These are phyloP conservation scores for Aspergillus brasiliensis DNA, from an alignment of 2,329 filamentous ascomycete species.

Conservation along the genomic window DNA sequence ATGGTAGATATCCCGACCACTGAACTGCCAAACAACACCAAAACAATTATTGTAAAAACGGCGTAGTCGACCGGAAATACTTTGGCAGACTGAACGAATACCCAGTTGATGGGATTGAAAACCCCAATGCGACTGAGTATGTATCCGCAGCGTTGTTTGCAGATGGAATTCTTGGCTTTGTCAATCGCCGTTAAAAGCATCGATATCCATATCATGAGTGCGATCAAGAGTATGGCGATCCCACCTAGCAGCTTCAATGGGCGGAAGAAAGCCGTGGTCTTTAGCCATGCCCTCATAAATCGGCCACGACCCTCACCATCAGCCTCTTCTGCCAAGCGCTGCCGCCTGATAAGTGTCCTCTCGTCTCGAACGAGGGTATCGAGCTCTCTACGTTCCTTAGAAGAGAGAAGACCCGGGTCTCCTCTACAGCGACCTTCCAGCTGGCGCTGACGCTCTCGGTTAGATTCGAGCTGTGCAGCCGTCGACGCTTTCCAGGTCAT, in stretches of 20 bases:
- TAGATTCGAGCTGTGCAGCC: constrained; percentile 77
- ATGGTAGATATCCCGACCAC: constrained; percentile 83
- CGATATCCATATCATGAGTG: constrained; percentile 78
- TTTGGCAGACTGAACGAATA: constrained; percentile 77
- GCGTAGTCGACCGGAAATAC: constrained; percentile 92
- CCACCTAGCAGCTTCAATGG: constrained; percentile 88
- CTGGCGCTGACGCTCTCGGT: constrained; percentile 88
- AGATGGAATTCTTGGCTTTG: constrained; percentile 93
- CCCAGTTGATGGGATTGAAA: constrained; percentile 93
- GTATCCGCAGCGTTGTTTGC: constrained; percentile 88
- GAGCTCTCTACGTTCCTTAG: constrained; percentile 85
- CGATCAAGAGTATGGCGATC: constrained; percentile 71
- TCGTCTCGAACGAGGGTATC: constrained; percentile 88
- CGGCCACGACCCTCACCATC: constrained; percentile 72
- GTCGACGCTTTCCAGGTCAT: constrained; percentile 77
- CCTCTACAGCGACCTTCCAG: constrained; percentile 83
- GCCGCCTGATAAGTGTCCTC: constrained; percentile 83
- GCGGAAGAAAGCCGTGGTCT: constrained; percentile 77
- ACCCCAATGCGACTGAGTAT: constrained; percentile 85
- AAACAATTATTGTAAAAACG: constrained; percentile 78
- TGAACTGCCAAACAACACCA: constrained; percentile 86
- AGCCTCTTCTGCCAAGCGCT: constrained; percentile 74
- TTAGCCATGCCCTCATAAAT: constrained; percentile 75
- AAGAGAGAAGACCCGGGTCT: constrained; percentile 70
- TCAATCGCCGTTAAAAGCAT: constrained; percentile 97